Evolutionary conservation across 2,329 filamentous ascomycete genomes (phyloP), one percentile per base, ranked within the genome.

Genomic region (Aspergillus novofumigatus): DNA sequence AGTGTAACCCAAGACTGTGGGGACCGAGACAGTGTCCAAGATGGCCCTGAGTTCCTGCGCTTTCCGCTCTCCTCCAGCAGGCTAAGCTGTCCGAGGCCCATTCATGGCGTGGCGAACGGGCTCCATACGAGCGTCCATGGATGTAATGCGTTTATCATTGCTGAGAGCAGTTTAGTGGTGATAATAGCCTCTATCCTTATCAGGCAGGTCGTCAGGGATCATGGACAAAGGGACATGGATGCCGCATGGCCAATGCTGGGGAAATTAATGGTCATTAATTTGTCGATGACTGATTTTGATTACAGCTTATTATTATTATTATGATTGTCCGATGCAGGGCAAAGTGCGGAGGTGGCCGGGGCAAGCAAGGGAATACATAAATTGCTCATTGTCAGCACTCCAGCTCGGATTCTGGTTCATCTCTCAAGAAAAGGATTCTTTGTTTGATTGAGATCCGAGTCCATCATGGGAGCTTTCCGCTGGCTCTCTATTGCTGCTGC

Each of bases 401-500:
- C 10, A 47, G 44, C 11, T 23, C 9, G 21, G 44, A 14, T 47
- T 47, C 17, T 47, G 21, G 4, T 26, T 10, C 25, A 10, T 21
- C 44, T 14, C 11, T 26, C 44, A 26, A 3, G 5, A 9, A 25
- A 47, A 25, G 44, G 9, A n/a, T 47, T 47, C 21, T 17, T 17
- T 26, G 21, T 47, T 47, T 26, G 44, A 47, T 47, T 17, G 49
- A 25, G 35, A 29, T 49, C n/a, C 14, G 23, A 44, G 45, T 32
- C 52, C 56, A 59, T 48, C 7, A 71, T 71, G 68, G 65, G 65
- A 26, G 51, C 56, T 51, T 53, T 67, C 38, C 60, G 60, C 51
- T 69, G 65, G 66, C 53, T 67, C 17, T 63, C 61, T 45, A 35
- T 70, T 48, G 65, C 58, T 25, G 62, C 63, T 38, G 63, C 63